A percentile compares a stretch with the other conserved stretches of the same genome.
These are phyloP conservation scores for Tetragonia tetragonoides DNA, from an alignment of 148 eudicot genomes.

Conservation along the genomic window DNA sequence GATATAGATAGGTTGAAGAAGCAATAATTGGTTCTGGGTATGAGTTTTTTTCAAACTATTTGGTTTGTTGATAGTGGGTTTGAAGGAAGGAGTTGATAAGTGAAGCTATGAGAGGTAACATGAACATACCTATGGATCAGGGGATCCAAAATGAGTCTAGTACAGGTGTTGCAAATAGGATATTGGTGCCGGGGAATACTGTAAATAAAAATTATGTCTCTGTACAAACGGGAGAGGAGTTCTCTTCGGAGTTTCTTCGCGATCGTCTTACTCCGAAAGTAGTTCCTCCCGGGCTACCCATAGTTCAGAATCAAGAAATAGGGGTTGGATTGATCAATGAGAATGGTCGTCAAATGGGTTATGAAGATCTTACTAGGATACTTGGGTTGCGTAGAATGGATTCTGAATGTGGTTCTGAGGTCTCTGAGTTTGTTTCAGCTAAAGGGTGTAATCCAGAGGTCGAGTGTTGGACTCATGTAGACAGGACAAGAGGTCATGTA, in stretches of 20 bases:
- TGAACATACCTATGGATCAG: constrained; percentile 33
- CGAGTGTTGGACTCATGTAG: constrained; percentile 36
- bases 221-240: constrained; percentile 71
- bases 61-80: not conserved
- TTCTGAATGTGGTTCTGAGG: constrained; percentile 64
- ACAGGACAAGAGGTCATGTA: constrained; percentile 27
- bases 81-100: constrained; percentile 10
- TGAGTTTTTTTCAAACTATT: constrained; percentile 1
- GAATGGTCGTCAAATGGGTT: constrained; percentile 40
- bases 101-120: constrained; percentile 50
- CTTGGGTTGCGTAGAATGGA: constrained; percentile 68
- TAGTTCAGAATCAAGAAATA: constrained; percentile 36
- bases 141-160: constrained; percentile 35
- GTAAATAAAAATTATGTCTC: constrained; percentile 49
- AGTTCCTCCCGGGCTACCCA: constrained; percentile 28
- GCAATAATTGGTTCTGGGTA: not conserved
- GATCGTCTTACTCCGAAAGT: constrained; percentile 49
- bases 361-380: constrained; percentile 61
- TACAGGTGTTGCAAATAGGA: constrained; percentile 31
- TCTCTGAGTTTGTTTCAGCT: constrained; percentile 51
- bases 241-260: constrained; percentile 61
- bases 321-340: constrained; percentile 39
- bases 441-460: constrained; percentile 45
- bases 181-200: constrained; percentile 31
- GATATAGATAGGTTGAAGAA: constrained; percentile 4